Conservation (phyloP, 176 grass and related monocot genomes). For the Saccharum spontaneum region DNA sequence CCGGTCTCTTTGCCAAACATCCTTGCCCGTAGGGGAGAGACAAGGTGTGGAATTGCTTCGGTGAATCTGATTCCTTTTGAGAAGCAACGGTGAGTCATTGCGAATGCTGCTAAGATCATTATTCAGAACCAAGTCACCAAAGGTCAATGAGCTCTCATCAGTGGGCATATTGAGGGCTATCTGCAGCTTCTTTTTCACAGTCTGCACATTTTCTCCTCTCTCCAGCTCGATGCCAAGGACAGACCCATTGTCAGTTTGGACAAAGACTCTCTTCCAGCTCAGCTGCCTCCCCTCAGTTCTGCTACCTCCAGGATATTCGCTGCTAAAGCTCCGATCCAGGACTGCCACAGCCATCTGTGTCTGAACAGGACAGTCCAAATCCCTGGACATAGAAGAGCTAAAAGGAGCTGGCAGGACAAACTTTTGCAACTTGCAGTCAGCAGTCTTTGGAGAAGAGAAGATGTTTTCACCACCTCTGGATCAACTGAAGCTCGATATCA, state of each 20-base stretch:
- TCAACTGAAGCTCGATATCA: constrained; percentile 23
- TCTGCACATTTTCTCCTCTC: constrained; percentile 82
- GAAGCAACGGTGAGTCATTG: constrained; percentile 80
- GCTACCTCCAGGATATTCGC: constrained; percentile 63
- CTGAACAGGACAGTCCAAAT: constrained; percentile 89
- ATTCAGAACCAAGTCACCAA: constrained; percentile 79
- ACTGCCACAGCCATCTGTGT: constrained; percentile 92
- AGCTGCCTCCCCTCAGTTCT: constrained; percentile 56
- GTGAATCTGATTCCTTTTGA: constrained; percentile 78
- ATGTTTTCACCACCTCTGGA: constrained; percentile 17
- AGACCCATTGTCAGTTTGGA: constrained; percentile 90
- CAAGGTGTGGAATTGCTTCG: constrained; percentile 89
- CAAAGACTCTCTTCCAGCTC: constrained; percentile 91
- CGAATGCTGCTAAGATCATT: constrained; percentile 88
- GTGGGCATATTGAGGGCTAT: constrained; percentile 74
- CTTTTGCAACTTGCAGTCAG: constrained; percentile 26
- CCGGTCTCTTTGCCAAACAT: constrained; percentile 54
- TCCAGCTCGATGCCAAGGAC: constrained; percentile 84
- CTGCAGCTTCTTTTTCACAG: constrained; percentile 93
- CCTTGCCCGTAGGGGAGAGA: constrained; percentile 74
- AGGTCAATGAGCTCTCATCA: constrained; percentile 87
- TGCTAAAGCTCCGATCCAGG: constrained; percentile 54
- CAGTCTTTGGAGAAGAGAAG: constrained; percentile 8
- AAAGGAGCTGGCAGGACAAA: constrained; percentile 20
- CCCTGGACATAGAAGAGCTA: constrained; percentile 62